Percentiles rank a stretch among this genome's conserved stretches.
Conservation (phyloP, 306 rosid species). For the Erythrophleum fordii region DNA sequence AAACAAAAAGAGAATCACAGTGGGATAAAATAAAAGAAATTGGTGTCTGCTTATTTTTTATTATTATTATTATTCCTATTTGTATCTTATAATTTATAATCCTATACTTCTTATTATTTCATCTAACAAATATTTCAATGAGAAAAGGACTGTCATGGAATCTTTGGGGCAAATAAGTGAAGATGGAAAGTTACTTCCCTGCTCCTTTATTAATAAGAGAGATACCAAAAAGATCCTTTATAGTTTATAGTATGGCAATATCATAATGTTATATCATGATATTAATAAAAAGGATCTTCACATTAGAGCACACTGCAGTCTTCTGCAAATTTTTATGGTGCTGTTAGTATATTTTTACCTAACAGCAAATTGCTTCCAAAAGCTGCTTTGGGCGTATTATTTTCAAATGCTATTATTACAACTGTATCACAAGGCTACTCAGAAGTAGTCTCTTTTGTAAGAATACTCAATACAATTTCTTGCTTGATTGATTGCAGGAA, state of each 20-base stretch:
- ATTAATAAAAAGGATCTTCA: conserved; percentile 9
- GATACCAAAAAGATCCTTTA: neutral
- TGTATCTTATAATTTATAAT: neutral
- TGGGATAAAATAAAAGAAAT: neutral
- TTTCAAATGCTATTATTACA: neutral
- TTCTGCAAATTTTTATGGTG: conserved; percentile 7
- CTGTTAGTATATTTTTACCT: conserved; percentile 7
- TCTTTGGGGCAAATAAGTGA: conserved; percentile 13
- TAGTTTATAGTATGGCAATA: conserved; percentile 4
- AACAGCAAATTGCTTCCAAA: neutral
- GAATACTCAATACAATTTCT: conserved; percentile 34
- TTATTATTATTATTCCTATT: neutral
- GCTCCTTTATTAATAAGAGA: neutral
- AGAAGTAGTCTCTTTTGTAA: conserved; percentile 17
- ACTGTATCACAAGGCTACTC: neutral
- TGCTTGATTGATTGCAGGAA: conserved; percentile 61
- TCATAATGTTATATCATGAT: conserved; percentile 19
- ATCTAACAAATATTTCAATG: neutral
- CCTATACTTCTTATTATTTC: neutral
- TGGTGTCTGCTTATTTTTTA: no score
- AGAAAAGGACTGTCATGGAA: conserved; percentile 1
- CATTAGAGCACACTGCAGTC: neutral
- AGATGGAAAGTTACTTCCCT: neutral
- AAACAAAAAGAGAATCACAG: conserved; percentile 4
- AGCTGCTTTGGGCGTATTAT: conserved; percentile 2